A percentile compares a stretch with the other conserved stretches of the same genome.
Evolutionary conservation across 164 flowering plant species (phyloP).

Genomic region (Nymphaea colorata): DNA sequence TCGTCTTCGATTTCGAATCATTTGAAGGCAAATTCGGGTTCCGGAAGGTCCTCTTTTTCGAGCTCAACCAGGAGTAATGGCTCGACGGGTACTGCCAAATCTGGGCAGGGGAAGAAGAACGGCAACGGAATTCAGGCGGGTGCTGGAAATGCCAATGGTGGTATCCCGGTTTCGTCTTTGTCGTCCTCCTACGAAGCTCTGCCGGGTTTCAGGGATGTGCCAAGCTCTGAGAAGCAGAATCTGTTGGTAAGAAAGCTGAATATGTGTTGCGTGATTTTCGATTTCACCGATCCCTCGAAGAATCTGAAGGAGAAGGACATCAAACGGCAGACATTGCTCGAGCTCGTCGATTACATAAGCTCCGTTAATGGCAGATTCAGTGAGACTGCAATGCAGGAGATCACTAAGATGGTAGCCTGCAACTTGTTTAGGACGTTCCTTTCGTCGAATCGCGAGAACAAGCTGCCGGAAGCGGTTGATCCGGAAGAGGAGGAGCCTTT

Average conservation of each 20-base stretch:
- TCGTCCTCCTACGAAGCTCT: conserved; percentile 40
- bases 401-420: conserved; percentile 60
- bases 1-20: conserved; percentile 10
- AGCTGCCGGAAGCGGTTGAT: conserved; percentile 42
- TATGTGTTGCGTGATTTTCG: conserved; percentile 69
- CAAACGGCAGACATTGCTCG: conserved; percentile 69
- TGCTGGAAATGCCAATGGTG: not conserved
- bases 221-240: conserved; percentile 59
- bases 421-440: conserved; percentile 62
- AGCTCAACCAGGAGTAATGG: conserved; percentile 11
- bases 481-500: conserved; percentile 61
- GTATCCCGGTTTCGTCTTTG: conserved; percentile 5
- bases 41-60: conserved; percentile 23
- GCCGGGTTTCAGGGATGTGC: conserved; percentile 67
- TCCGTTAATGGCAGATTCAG: conserved; percentile 45
- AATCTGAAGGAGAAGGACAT: conserved; percentile 62
- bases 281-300: conserved; percentile 54
- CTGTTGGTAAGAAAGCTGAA: conserved; percentile 54
- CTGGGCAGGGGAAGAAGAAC: conserved; percentile 41
- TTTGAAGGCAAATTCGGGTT: conserved; percentile 15
- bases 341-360: conserved; percentile 71
- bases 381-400: conserved; percentile 73
- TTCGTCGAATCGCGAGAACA: conserved; percentile 36
- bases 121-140: not conserved
- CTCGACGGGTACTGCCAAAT: conserved; percentile 19